phyloP scores from a whole-genome alignment of 495 filamentous ascomycete species.

The Aspergillus panamensis region DNA sequence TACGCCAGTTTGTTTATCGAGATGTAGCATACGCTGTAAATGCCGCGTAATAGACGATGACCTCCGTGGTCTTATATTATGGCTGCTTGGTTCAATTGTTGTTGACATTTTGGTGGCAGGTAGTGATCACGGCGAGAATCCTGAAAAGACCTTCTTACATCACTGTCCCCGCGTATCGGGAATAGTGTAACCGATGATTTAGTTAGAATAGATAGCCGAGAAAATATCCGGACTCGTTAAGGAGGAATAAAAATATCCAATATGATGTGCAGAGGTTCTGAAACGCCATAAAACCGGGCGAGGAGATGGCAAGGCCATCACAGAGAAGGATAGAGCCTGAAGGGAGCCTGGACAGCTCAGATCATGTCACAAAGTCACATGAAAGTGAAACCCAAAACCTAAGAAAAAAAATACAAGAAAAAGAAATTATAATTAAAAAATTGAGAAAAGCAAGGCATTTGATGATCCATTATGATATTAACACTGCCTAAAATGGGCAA shows the following conservation, averaged over 20 bases:
- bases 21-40: conserved; percentile 33
- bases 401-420: conserved; percentile 8
- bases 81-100: conserved; percentile 11
- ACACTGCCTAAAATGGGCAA: conserved; percentile 4
- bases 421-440: conserved; percentile 2
- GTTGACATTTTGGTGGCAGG: conserved; percentile 13
- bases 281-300: not conserved
- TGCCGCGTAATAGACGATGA: conserved; percentile 34
- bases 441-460: conserved; percentile 3
- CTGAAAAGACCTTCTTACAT: not conserved
- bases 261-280: not conserved
- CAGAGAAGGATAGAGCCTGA: conserved; percentile 4
- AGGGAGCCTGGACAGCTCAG: conserved; percentile 1
- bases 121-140: not conserved
- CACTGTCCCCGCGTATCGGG: not conserved
- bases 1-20: conserved; percentile 30
- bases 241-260: not conserved
- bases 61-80: conserved; percentile 28
- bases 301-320: conserved; percentile 1
- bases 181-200: not conserved
- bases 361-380: conserved; percentile 13
- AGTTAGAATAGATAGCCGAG: not conserved
- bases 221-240: not conserved
- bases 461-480: not conserved
- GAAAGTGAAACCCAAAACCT: conserved; percentile 6